Percentiles rank a stretch among this genome's conserved stretches.
These are phyloP conservation scores for Hymenoscyphus occultus DNA, from an alignment of 2,329 filamentous ascomycete genomes.

Conservation along the genomic window DNA sequence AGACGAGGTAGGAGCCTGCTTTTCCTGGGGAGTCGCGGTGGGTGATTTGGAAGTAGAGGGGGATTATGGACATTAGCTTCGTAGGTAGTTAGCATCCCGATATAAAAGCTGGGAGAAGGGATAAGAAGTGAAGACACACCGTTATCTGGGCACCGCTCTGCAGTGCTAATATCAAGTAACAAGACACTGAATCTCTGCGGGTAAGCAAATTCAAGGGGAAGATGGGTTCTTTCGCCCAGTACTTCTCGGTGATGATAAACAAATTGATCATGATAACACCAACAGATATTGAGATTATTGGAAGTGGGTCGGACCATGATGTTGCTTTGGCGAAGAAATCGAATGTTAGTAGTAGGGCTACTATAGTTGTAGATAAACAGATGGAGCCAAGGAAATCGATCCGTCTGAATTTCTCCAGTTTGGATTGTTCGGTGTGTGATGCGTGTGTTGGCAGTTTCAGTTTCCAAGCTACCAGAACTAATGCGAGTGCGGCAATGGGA, in stretches of 20 bases:
- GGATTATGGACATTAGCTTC: conserved; percentile 59
- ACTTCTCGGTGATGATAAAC: conserved; percentile 35
- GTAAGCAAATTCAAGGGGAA: conserved; percentile 55
- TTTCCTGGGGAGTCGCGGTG: conserved; percentile 52
- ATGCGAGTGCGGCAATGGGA: conserved; percentile 50
- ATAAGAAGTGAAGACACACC: conserved; percentile 32
- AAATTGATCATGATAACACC: conserved; percentile 24
- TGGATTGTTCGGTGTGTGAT: conserved; percentile 8
- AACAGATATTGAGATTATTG: conserved; percentile 35
- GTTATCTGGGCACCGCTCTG: conserved; percentile 57
- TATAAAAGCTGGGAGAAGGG: background rate
- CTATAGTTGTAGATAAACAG: conserved; percentile 44
- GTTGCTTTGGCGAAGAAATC: conserved; percentile 47
- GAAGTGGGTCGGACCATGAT: conserved; percentile 36
- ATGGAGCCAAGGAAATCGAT: conserved; percentile 57
- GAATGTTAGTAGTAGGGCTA: conserved; percentile 43
- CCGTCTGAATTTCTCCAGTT: conserved; percentile 41
- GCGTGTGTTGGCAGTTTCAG: conserved; percentile 9
- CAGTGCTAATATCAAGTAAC: conserved; percentile 50
- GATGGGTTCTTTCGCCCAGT: conserved; percentile 52
- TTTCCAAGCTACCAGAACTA: conserved; percentile 43
- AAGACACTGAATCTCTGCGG: conserved; percentile 49
- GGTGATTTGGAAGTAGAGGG: conserved; percentile 67
- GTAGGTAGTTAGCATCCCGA: background rate
- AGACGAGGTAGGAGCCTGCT: conserved; percentile 59